Evolutionary conservation across 441 rosid species (phyloP), one percentile per base, ranked within the genome.

Genomic region (Geranium incanum): DNA sequence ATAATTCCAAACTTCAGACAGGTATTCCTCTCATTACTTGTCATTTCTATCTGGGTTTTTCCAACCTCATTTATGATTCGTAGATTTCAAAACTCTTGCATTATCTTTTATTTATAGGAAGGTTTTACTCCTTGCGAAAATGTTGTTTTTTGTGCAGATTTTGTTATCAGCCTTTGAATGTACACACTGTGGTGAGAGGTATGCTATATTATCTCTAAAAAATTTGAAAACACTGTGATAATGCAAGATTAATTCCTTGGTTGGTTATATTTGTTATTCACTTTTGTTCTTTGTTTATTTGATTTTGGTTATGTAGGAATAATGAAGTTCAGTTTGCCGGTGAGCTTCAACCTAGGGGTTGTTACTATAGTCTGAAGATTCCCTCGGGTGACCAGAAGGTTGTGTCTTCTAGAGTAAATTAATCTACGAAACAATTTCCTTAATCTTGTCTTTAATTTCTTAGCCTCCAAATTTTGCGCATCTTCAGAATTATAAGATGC

Each of bases 261-360:
- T 3, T 8, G 9, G 5, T 38, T 36, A 11, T 21, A 15, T 13
- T 48, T 70, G 6, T 74, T 38, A 65, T 72, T 68, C n/a, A 0
- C 52, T 13, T 4, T 33, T 65, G 3, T 15, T 66, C 59, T 16
- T 71, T 62, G 38, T 50, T 41, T 59, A 18, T 57, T 16, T 59
- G 19, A 59, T 59, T 18, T 59, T 23, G 65, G 37, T 70, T 15
- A 18, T 45, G 12, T 71, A 90, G 99, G 88, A 94, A 94, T 77
- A 92, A 92, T 82, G 95, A 94, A 81, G 96, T 92, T 78, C 97
- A 94, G 82, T 94, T 92, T 82, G 99, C 96, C 0, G 97, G 97
- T 13, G 96, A 91, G 84, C 86, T 93, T 75, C 97, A 91, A 82
- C 84, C 89, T 5, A 81, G 83, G 23, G 96, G 94, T 18, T 88